Percentiles rank a stretch among this genome's conserved stretches.
These are phyloP conservation scores for Coriaria nepalensis DNA, from an alignment of 306 rosid species.

Conservation along the genomic window DNA sequence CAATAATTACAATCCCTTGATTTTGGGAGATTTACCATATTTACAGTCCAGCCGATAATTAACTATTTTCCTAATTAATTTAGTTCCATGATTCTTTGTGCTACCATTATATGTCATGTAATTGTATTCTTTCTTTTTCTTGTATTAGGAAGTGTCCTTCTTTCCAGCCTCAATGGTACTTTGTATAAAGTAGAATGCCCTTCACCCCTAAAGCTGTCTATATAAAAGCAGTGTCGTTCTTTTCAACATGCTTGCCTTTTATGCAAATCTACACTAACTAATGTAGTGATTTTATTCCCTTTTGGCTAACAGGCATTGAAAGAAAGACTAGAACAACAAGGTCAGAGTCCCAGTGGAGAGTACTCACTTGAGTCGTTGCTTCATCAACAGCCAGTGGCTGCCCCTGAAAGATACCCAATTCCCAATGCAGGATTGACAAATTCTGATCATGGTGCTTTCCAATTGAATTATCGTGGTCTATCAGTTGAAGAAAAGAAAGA, in stretches of 20 bases:
- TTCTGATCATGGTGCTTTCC: slow-evolving; percentile 19
- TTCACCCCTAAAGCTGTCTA: too few relatives aligned
- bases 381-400: slow-evolving; percentile 26
- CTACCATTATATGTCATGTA: too few relatives aligned
- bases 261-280: background rate
- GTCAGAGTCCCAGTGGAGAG: slow-evolving; percentile 23
- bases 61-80: too few relatives aligned
- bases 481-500: slow-evolving; percentile 58
- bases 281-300: background rate
- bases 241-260: background rate
- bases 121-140: too few relatives aligned
- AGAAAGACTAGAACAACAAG: slow-evolving; percentile 35
- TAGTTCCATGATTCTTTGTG: too few relatives aligned
- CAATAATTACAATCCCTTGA: too few relatives aligned
- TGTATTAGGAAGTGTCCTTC: too few relatives aligned
- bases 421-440: slow-evolving; percentile 29
- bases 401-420: slow-evolving; percentile 50
- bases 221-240: too few relatives aligned
- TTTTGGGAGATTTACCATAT: too few relatives aligned
- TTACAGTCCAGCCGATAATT: too few relatives aligned
- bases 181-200: too few relatives aligned
- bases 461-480: slow-evolving; percentile 20
- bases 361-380: slow-evolving; percentile 36
- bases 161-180: too few relatives aligned
- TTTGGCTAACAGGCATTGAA: slow-evolving; percentile 47